A percentile compares a stretch with the other conserved stretches of the same genome.
Evolutionary conservation across 2,329 filamentous ascomycete species (phyloP).

Genomic region (Fusarium buxicola): DNA sequence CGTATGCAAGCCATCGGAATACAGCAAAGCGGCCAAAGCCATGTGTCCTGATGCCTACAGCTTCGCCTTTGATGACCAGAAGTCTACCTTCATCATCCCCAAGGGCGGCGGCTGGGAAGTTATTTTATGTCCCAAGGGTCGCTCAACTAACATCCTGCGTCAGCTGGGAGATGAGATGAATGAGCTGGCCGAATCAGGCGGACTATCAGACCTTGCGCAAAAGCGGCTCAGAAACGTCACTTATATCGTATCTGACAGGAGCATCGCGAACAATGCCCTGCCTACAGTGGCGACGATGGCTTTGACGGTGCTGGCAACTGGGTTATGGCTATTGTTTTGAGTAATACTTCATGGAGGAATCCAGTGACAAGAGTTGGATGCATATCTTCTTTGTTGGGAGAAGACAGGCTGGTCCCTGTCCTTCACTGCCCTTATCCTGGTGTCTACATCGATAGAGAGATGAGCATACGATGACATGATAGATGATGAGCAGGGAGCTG

Average conservation of each 20-base stretch:
- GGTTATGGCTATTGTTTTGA: conserved; percentile 35
- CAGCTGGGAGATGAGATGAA: conserved; percentile 63
- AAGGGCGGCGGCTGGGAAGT: conserved; percentile 81
- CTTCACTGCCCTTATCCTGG: conserved; percentile 7
- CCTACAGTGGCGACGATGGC: conserved; percentile 27
- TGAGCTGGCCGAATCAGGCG: conserved; percentile 58
- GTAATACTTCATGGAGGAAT: background rate
- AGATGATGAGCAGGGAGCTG: conserved; percentile 21
- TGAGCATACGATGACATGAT: conserved; percentile 24
- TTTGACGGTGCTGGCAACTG: conserved; percentile 19
- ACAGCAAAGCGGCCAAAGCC: conserved; percentile 76
- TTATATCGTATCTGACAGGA: conserved; percentile 50
- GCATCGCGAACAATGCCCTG: conserved; percentile 38
- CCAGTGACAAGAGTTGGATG: conserved; percentile 1
- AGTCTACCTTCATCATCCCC: conserved; percentile 71
- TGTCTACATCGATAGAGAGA: conserved; percentile 4
- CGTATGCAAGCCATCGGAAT: conserved; percentile 74
- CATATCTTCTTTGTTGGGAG: conserved; percentile 18
- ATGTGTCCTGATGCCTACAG: conserved; percentile 89
- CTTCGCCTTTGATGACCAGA: conserved; percentile 73
- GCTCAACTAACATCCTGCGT: conserved; percentile 69
- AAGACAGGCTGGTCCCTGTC: conserved; percentile 33
- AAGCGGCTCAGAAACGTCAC: conserved; percentile 49
- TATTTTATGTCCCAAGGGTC: conserved; percentile 76
- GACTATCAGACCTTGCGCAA: conserved; percentile 50